Evolutionary conservation across 75 land plant species (phyloP).

Genomic region (Ceratopteris richardii): DNA sequence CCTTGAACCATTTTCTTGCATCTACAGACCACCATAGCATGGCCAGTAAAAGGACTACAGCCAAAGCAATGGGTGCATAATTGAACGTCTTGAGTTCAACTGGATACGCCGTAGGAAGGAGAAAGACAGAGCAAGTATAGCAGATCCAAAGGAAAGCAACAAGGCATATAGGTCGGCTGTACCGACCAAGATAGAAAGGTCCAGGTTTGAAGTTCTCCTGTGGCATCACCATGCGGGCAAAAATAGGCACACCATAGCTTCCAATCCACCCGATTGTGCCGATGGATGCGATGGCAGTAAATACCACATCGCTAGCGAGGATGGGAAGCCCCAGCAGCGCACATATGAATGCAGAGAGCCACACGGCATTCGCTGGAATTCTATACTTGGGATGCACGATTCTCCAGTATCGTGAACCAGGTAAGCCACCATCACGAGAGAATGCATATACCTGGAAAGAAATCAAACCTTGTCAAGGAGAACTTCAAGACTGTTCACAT

Average conservation of each 20-base stretch:
- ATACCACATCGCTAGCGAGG: slow-evolving; percentile 63
- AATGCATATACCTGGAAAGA: slow-evolving; percentile 67
- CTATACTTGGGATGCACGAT: slow-evolving; percentile 58
- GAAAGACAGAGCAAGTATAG: slow-evolving; percentile 72
- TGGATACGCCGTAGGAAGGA: slow-evolving; percentile 76
- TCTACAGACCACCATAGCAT: slow-evolving; percentile 84
- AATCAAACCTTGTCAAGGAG: neutral
- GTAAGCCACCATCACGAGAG: slow-evolving; percentile 74
- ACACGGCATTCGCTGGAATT: slow-evolving; percentile 83
- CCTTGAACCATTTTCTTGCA: slow-evolving; percentile 85
- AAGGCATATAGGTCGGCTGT: slow-evolving; percentile 56
- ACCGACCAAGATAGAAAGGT: slow-evolving; percentile 66
- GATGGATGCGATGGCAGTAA: slow-evolving; percentile 85
- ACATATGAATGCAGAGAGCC: slow-evolving; percentile 67
- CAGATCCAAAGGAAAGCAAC: slow-evolving; percentile 83
- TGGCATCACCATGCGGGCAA: slow-evolving; percentile 70
- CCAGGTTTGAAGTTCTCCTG: slow-evolving; percentile 56
- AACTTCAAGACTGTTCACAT: neutral
- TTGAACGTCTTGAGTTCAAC: slow-evolving; percentile 52
- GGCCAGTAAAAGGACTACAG: slow-evolving; percentile 32
- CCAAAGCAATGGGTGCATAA: slow-evolving; percentile 72
- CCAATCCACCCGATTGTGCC: slow-evolving; percentile 93
- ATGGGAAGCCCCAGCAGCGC: slow-evolving; percentile 74
- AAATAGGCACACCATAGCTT: slow-evolving; percentile 86
- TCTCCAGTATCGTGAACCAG: slow-evolving; percentile 67